These are phyloP conservation scores for Paraphoma chrysanthemicola DNA, from an alignment of 2,329 filamentous ascomycete species.

Conservation along the genomic window DNA sequence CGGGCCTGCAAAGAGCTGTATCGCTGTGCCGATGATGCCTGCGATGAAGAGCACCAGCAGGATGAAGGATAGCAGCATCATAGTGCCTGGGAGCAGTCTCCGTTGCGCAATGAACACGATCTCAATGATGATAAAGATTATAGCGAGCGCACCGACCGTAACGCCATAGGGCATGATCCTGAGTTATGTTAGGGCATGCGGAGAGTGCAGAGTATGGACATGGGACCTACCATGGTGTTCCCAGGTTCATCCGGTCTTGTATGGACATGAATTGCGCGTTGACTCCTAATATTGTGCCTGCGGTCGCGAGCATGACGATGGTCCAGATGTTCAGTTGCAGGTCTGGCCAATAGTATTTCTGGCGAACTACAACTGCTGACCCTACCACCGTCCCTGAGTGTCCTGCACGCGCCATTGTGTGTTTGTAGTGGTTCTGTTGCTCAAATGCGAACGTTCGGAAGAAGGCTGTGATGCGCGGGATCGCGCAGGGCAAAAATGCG, in stretches of 20 bases:
- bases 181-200: background rate
- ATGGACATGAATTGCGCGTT: constrained; percentile 67
- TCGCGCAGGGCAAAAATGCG: background rate
- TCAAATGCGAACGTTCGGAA: background rate
- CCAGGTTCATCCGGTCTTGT: constrained; percentile 62
- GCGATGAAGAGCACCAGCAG: constrained; percentile 68
- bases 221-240: constrained; percentile 64
- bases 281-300: constrained; percentile 65
- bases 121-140: constrained; percentile 66
- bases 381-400: constrained; percentile 44
- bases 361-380: constrained; percentile 52
- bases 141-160: constrained; percentile 61
- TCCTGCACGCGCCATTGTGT: constrained; percentile 45
- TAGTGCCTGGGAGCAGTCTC: constrained; percentile 64
- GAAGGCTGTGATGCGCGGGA: background rate
- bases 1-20: constrained; percentile 66
- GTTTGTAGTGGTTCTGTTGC: background rate
- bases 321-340: constrained; percentile 70
- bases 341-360: constrained; percentile 70
- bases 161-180: constrained; percentile 72
- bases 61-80: constrained; percentile 67
- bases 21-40: constrained; percentile 67
- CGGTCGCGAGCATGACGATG: constrained; percentile 66
- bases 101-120: constrained; percentile 63
- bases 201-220: too few species aligned